Conservation (phyloP, 805 yeast genomes). For the Ascoidea asiatica region DNA sequence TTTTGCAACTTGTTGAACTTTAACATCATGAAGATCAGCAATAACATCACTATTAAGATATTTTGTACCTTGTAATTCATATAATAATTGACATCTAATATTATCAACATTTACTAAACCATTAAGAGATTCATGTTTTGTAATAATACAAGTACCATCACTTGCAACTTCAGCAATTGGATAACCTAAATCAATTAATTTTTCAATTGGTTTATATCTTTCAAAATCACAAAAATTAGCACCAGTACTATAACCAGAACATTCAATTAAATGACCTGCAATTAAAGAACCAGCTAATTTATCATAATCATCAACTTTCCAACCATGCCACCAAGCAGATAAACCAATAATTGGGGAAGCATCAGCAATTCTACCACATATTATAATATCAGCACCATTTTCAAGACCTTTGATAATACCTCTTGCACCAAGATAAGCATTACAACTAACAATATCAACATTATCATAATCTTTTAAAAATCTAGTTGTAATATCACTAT, state of each 20-base stretch:
- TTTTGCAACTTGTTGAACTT: slow-evolving; percentile 5
- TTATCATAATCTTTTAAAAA: background rate
- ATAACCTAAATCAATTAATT: slow-evolving; percentile 11
- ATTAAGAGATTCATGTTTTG: slow-evolving; percentile 12
- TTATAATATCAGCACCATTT: slow-evolving; percentile 13
- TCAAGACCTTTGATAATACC: slow-evolving; percentile 11
- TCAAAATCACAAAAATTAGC: slow-evolving; percentile 13
- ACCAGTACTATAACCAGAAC: slow-evolving; percentile 13
- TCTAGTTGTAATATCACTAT: background rate
- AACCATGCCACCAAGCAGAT: slow-evolving; percentile 14
- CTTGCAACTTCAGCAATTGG: slow-evolving; percentile 13
- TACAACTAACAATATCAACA: slow-evolving; percentile 3
- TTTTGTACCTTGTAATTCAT: slow-evolving; percentile 15
- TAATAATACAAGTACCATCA: slow-evolving; percentile 12
- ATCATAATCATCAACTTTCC: slow-evolving; percentile 11
- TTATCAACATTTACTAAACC: slow-evolving; percentile 12
- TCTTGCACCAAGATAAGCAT: slow-evolving; percentile 13
- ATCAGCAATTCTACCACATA: slow-evolving; percentile 13
- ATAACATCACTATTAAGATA: slow-evolving; percentile 14
- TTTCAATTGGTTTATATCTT: slow-evolving; percentile 6
- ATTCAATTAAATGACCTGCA: slow-evolving; percentile 15
- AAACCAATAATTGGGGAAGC: slow-evolving; percentile 14
- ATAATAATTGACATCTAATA: slow-evolving; percentile 11
- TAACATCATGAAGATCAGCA: slow-evolving; percentile 9
- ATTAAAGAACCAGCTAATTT: slow-evolving; percentile 12